Evolutionary conservation across 202 grass and related monocot species (phyloP), one percentile per base, ranked within the genome.

Genomic region (Cymbopogon flexuosus): DNA sequence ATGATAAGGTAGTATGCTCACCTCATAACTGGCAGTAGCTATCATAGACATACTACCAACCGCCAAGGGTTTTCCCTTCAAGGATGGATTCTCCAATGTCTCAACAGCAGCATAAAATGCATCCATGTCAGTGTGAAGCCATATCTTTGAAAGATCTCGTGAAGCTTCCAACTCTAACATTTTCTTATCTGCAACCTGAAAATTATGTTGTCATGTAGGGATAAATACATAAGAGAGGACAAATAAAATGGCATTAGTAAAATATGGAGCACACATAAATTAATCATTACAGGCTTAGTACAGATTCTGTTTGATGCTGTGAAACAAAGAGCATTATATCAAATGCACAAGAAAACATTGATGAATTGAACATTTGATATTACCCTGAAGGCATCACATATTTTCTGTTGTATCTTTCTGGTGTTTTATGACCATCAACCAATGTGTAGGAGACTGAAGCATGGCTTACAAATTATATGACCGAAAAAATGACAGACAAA

Each of bases 11-110:
- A 69, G 41, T 35, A 65, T 72, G 27, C 24, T 67, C 59, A 98
- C 95, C 89, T 98, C 95, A 86, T 98, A 98, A 87, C 84, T 98
- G 66, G 95, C 92, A 62, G 95, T 97, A 83, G 92, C 91, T 84
- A 97, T 97, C 95, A 97, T 97, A 52, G 95, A 94, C 92, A 94
- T 89, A 69, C 90, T 79, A 42, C 95, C 95, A 39, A 97, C 90
- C 27, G 95, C 95, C 88, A 97, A 74, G 5, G 95, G 88, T 70
- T 93, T 97, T 74, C 92, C 92, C 65, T 94, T 94, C 61, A 97
- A 79, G 60, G 86, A 93, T 84, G 95, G 92, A 70, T 97, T 90
- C 51, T 94, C 84, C 81, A 97, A 83, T 83, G 79, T 93, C 76
- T 94, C 90, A 33, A 97, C 92, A 88, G 92, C 81, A 69, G 92